Base-by-base conservation (phyloP, 352 stramenopile species). In the Phytophthora meadii region DNA sequence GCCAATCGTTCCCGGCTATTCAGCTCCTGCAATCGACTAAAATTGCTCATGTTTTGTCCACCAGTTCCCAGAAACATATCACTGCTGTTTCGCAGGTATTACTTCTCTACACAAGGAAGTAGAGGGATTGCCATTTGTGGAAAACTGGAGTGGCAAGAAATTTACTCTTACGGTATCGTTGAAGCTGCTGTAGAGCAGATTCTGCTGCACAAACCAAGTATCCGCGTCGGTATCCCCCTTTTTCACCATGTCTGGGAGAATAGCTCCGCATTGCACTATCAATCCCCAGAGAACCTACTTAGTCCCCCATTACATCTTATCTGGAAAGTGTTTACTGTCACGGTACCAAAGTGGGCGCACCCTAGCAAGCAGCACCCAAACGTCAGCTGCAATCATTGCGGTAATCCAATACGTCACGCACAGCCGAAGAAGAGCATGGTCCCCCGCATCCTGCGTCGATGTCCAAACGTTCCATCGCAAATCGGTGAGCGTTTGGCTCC, bases 371-470 rank as follows among this genome's bases (percentile, higher is more conserved):
- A 42, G 15, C 48, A 54, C n/a, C 30, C 30, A n/a, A 30, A 54
- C 32, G 48, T 28, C 0, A 15, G 0, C 4, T 54, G 30, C n/a
- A 54, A 44, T 2, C 19, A 41, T n/a, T 54, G 48, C 17, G 5
- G 4, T 15, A 41, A 41, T 15, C 5, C 10, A 17, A 27, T 54
- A 4, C 48, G 28, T 4, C 28, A 54, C n/a, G 48, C 30, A 0
- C 48, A 54, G n/a, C 30, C 48, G 1, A 41, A 42, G n/a, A 41
- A 42, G 15, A 41, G n/a, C n/a, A 28, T 54, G 48, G 48, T 54
- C 1, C 48, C 28, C 6, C 48, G 45, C n/a, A 52, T 52, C 10
- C 30, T 54, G 4, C 48, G 30, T 32, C 17, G 25, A 5, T 54
- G 30, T 14, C 24, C 45, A 22, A 40, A 52, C 24, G 45, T n/a